Evolutionary conservation across 2,329 filamentous ascomycete species (phyloP), one percentile per base, ranked within the genome.

Genomic region (Esteya vermicola): DNA sequence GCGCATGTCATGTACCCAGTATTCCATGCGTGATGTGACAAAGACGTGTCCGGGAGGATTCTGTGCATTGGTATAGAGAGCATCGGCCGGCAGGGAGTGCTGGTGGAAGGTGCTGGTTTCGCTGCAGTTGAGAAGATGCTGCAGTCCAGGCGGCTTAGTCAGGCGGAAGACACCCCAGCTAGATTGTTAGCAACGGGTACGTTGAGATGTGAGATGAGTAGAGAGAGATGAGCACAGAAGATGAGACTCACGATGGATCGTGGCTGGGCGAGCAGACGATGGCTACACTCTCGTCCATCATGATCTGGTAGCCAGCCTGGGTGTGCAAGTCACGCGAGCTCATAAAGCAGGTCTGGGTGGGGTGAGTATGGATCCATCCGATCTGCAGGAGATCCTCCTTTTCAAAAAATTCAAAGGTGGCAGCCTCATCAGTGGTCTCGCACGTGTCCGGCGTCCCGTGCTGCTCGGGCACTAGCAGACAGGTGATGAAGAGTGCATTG

Each of bases 321-420:
- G 93, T 98, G 55, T 98, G 91, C 48, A 96, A 56, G 54, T 98
- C 91, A 37, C 89, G 70, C 36, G 82, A 91, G 55, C 85, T 94
- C 84, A 98, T 93, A 57, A 98, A 98, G 59, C 91, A 98, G 0
- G 85, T 93, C 61, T 98, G 91, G 0, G 81, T 85, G 0, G 91
- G 91, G 57, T 98, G 91, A 0, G 91, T 98, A 56, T 98, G 91
- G 45, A 98, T 98, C 91, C 91, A 98, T 30, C 89, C 89, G 6
- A 94, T 70, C 39, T 93, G 77, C 57, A 94, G 74, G 27, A 96
- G 61, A 45, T 93, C 83, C 52, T 93, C 75, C 6, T 68, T 70
- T 51, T 91, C 83, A 54, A 88, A 93, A 56, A 89, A 95, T 42
- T 94, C 85, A 50, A 95, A 88, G 22, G 95, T 69, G 1, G 77